Evolutionary conservation across 176 grass and related monocot species (phyloP), one percentile per base, ranked within the genome.

Genomic region (Tuctoria greenei): DNA sequence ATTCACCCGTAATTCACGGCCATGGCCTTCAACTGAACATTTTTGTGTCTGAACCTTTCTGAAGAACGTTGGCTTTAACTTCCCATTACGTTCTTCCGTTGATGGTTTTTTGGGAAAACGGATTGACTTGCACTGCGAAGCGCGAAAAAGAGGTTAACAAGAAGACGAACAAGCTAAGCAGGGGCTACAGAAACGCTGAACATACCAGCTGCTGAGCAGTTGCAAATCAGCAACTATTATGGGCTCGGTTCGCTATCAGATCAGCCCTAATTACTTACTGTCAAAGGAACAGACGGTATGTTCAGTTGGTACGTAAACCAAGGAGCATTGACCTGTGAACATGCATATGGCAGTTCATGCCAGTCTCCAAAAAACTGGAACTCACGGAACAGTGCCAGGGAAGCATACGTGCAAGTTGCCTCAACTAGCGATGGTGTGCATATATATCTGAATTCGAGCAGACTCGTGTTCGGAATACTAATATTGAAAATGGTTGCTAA

Each of bases 241-340:
- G 75, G 15, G 20, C 14, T 64, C 31, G 31, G 31, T 31, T 31
- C 74, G 44, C 24, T 64, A 49, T 76, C 56, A 36, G 25, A 86
- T 69, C 36, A 37, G 21, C 70, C 25, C 20, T 56, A 64, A 70
- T 25, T 36, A 65, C 64, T 64, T 63, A 1, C 64, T 70, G 77
- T 70, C 84, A 75, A 70, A 44, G 36, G 39, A 75, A 75, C 56
- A 70, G 56, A 70, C 38, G 39, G 61, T 77, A 64, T 56, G 72
- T 57, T 55, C 55, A 64, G 37, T 69, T 63, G 27, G 77, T 57
- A 35, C 59, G 74, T 46, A 44, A 44, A 64, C 49, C 71, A 18
- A 63, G 35, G 54, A 36, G 54, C 60, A 61, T 49, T 68, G 76
- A 60, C 69, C 41, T 49, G 39, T 61, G 40, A 73, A 24, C n/a